These are phyloP conservation scores for Rosa persica DNA, from an alignment of 306 rosid genomes.

Conservation along the genomic window DNA sequence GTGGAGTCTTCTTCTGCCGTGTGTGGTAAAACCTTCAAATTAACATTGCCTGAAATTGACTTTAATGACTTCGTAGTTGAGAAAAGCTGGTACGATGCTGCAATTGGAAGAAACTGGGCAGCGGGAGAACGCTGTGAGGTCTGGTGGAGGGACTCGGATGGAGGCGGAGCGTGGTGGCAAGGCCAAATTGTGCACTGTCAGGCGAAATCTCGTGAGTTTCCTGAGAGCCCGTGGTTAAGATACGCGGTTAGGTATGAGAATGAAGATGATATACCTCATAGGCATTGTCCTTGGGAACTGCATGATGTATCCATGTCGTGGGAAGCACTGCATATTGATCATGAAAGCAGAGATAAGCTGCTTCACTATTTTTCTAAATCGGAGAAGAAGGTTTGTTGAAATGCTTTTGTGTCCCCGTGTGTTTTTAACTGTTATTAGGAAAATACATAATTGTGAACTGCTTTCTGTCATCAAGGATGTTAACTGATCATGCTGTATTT, in stretches of 20 bases:
- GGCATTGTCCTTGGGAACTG: conserved; percentile 89
- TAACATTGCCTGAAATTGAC: conserved; percentile 69
- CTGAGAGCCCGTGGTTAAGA: conserved; percentile 90
- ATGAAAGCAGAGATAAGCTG: conserved; percentile 63
- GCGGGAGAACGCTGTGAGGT: conserved; percentile 66
- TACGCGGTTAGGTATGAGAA: conserved; percentile 47
- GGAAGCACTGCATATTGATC: conserved; percentile 60
- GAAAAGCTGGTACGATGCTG: conserved; percentile 70
- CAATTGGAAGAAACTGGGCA: conserved; percentile 69
- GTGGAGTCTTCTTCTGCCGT: conserved; percentile 54
- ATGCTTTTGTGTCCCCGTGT: background rate
- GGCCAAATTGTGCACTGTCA: conserved; percentile 50
- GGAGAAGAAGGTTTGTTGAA: conserved; percentile 38
- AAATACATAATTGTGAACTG: background rate
- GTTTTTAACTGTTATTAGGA: background rate
- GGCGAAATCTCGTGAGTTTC: conserved; percentile 63
- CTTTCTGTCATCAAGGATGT: conserved; percentile 22
- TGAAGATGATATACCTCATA: conserved; percentile 44
- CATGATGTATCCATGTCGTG: conserved; percentile 48
- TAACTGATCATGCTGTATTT: background rate
- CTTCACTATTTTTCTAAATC: conserved; percentile 50
- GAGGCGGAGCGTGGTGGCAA: conserved; percentile 71
- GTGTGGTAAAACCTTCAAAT: conserved; percentile 40
- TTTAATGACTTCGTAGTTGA: conserved; percentile 82
- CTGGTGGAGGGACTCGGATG: conserved; percentile 72